Conservation (phyloP, 2,329 filamentous ascomycete species). For the Sporothrix variecibatus region DNA sequence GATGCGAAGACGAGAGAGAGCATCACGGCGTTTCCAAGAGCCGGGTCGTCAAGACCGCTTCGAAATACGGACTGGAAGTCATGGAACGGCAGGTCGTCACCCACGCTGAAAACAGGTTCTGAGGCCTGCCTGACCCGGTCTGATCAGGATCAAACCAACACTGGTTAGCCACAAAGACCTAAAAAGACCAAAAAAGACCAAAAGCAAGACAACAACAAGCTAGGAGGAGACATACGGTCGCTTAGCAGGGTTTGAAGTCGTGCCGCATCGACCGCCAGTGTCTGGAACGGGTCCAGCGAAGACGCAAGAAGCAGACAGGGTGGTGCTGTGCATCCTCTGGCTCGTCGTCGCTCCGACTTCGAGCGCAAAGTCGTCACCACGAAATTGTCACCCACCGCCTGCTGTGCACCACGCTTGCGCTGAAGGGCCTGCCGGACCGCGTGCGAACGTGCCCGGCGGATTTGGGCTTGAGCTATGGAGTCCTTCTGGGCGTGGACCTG, state of each 20-base stretch:
- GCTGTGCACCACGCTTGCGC: not conserved
- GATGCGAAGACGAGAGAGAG: not conserved
- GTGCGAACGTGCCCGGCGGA: not conserved
- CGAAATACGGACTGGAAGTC: not conserved
- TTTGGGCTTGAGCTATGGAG: not conserved
- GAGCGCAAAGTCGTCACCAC: not conserved
- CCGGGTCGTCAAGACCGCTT: not conserved
- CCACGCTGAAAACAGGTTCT: not conserved
- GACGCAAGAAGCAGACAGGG: not conserved
- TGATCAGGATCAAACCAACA: not conserved
- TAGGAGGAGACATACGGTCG: not conserved
- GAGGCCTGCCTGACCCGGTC: not conserved
- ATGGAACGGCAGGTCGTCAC: not conserved
- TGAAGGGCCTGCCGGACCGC: not conserved
- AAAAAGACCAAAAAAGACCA: too few relatives aligned
- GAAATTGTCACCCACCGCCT: not conserved
- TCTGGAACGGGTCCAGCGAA: not conserved
- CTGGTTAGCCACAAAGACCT: not conserved
- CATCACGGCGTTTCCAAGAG: not conserved
- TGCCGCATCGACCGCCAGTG: not conserved
- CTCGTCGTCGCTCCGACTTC: not conserved
- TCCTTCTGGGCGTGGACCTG: not conserved
- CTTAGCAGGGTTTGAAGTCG: not conserved
- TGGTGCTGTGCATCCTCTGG: not conserved
- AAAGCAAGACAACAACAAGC: not conserved